Conservation (phyloP, 441 rosid species). For the Sinapis alba region DNA sequence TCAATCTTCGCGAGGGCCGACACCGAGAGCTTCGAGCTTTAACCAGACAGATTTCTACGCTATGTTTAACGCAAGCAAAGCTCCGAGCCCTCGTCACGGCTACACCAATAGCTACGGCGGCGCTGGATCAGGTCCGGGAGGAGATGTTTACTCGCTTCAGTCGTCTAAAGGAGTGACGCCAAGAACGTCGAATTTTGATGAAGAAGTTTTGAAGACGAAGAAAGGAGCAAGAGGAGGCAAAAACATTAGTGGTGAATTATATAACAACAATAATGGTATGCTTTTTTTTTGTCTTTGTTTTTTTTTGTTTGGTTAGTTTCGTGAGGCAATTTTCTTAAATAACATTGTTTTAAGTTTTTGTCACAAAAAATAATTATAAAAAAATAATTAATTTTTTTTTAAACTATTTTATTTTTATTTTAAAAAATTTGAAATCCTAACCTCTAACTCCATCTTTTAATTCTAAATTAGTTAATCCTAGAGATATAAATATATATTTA, state of each 20-base stretch:
- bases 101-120: constrained; percentile 54
- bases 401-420: too few relatives aligned
- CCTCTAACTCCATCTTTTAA: too few relatives aligned
- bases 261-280: constrained; percentile 42
- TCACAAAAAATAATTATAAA: too few relatives aligned
- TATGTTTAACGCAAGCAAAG: constrained; percentile 73
- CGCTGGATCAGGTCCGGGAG: constrained; percentile 34
- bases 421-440: too few relatives aligned
- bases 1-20: constrained; percentile 80
- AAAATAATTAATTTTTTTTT: too few relatives aligned
- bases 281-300: neutral
- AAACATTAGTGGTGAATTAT: constrained; percentile 81
- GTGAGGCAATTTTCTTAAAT: too few relatives aligned
- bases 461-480: too few relatives aligned
- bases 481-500: too few relatives aligned
- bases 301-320: neutral
- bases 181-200: constrained; percentile 82
- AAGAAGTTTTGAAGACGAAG: constrained; percentile 62
- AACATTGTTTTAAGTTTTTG: too few relatives aligned
- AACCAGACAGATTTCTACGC: constrained; percentile 84
- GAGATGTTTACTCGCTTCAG: constrained; percentile 74
- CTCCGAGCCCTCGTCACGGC: constrained; percentile 83
- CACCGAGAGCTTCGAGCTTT: constrained; percentile 89
- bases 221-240: constrained; percentile 66
- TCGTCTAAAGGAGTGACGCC: constrained; percentile 85